These are phyloP conservation scores for Fusarium drepaniforme DNA, from an alignment of 2,329 filamentous ascomycete genomes.

Conservation along the genomic window DNA sequence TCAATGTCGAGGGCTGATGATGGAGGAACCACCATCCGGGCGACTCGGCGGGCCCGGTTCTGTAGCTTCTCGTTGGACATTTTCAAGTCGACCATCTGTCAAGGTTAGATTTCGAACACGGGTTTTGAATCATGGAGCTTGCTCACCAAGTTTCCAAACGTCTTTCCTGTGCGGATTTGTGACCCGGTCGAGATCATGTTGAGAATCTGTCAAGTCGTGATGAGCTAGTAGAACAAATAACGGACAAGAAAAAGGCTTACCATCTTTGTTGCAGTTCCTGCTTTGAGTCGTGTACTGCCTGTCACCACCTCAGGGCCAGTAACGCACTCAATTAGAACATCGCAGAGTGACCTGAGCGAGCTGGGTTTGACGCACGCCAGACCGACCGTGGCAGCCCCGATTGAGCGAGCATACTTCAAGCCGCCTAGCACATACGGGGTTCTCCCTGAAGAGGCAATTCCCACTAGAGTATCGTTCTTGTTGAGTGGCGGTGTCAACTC, in stretches of 20 bases:
- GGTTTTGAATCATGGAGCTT: background rate
- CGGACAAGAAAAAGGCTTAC: background rate
- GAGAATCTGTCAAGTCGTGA: background rate
- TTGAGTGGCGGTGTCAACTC: conserved; percentile 7
- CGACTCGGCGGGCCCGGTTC: background rate
- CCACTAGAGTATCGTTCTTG: conserved; percentile 25
- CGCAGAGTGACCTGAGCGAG: background rate
- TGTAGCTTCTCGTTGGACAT: background rate
- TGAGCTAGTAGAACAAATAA: background rate
- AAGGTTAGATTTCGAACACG: background rate
- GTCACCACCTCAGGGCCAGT: conserved; percentile 14
- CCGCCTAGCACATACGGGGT: conserved; percentile 33
- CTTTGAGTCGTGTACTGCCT: conserved; percentile 8
- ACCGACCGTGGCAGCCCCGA: conserved; percentile 9
- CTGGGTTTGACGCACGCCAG: conserved; percentile 10
- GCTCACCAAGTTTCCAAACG: background rate
- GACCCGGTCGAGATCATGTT: background rate
- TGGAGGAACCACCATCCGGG: conserved; percentile 9
- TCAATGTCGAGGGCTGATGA: conserved; percentile 8
- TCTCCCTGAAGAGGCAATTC: conserved; percentile 33
- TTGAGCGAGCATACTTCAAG: conserved; percentile 3
- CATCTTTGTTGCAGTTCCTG: conserved; percentile 17
- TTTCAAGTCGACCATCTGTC: background rate
- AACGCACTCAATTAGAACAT: conserved; percentile 12
- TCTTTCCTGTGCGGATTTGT: background rate